A percentile compares a stretch with the other conserved stretches of the same genome.
Evolutionary conservation across 306 rosid genomes (phyloP).

Genomic region (Alnus glutinosa): DNA sequence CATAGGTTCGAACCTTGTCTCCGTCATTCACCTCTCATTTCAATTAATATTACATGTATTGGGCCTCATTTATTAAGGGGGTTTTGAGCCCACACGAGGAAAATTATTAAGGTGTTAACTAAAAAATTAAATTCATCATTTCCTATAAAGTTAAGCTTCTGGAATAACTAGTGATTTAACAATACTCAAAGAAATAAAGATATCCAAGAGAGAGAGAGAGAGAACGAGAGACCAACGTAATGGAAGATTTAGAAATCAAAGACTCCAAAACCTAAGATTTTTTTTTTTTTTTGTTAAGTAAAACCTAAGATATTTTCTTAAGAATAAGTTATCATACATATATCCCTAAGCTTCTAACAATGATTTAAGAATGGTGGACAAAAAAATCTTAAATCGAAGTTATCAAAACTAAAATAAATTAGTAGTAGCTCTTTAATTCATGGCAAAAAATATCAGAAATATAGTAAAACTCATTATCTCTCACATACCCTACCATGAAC

Average conservation of each 20-base stretch:
- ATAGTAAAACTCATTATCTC: background rate
- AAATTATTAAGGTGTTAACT: too few relatives aligned
- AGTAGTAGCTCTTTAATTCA: background rate
- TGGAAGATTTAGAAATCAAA: background rate
- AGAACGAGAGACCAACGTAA: background rate
- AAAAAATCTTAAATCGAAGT: background rate
- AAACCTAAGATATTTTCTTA: background rate
- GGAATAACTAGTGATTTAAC: too few relatives aligned
- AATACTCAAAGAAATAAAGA: background rate
- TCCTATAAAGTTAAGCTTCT: too few relatives aligned
- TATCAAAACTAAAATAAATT: background rate
- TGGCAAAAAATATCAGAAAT: background rate
- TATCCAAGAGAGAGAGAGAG: background rate
- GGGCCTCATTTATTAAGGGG: too few relatives aligned
- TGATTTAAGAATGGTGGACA: background rate
- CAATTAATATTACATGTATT: too few relatives aligned
- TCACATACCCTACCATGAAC: background rate
- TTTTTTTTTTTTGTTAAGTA: background rate
- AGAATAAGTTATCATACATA: background rate
- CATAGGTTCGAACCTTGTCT: too few relatives aligned
- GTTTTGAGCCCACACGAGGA: too few relatives aligned
- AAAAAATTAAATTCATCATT: too few relatives aligned
- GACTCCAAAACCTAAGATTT: background rate
- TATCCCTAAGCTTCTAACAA: background rate
- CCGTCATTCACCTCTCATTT: too few relatives aligned